Base-by-base conservation (phyloP, 2,329 filamentous ascomycete genomes). In the Cladosporium sp. region DNA sequence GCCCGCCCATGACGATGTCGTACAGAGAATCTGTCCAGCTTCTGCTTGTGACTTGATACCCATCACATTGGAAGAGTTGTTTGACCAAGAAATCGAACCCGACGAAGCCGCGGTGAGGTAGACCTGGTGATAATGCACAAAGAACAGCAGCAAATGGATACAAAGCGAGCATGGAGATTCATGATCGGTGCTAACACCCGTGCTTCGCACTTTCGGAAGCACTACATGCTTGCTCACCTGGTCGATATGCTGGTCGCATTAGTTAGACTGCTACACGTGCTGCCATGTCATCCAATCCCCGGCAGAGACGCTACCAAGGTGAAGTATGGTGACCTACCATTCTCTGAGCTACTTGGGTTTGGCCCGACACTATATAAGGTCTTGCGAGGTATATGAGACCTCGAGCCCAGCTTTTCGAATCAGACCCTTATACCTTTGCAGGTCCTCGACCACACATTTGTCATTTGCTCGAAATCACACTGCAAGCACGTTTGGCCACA, bases 391-490 rank as follows among this genome's bases (percentile, higher is more conserved):
- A 15, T 3, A n/a, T n/a, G 17, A 9, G 1, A 3, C 17, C 56
- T 36, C 35, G 15, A 2, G 2, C 13, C 80, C 34, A 99, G 77
- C 73, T 96, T 90, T 47, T 47, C 42, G 24, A 36, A 13, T 4
- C 35, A 15, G 17, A 36, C 7, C 4, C 1, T 36, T 36, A 36
- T 34, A 12, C 35, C 17, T n/a, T n/a, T n/a, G n/a, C 35, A 36
- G 35, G 35, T n/a, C 35, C 35, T n/a, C 35, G 35, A 36, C 35
- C 15, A n/a, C 17, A n/a, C 35, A 36, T 36, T n/a, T 36, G 35
- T n/a, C 3, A 36, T 9, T 3, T 36, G 35, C 35, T 15, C 15
- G 13, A 36, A 12, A n/a, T 36, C 8, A n/a, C 35, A 15, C 13
- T n/a, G 13, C 35, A 36, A n/a, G 35, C 35, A 36, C 35, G 35